Conservation (phyloP, 257 asterid species). For the Petunia axillaris region DNA sequence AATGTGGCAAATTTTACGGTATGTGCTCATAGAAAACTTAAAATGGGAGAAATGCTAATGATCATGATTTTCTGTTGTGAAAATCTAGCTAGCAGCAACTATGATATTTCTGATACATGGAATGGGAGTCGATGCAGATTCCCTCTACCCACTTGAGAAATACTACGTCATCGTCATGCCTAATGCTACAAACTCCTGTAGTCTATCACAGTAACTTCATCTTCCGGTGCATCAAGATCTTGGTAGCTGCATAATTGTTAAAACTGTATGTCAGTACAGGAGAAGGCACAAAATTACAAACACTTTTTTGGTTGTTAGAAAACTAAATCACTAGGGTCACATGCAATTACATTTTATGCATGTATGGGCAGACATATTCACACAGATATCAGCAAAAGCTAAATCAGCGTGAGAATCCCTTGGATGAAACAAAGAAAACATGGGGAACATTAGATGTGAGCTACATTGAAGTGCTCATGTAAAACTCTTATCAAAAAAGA, state of each 20-base stretch:
- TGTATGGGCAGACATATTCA: neutral
- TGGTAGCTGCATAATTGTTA: conserved; percentile 69
- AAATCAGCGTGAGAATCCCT: neutral
- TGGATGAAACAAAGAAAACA: neutral
- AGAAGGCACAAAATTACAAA: neutral
- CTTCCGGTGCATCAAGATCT: conserved; percentile 99
- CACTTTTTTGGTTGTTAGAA: too few species aligned
- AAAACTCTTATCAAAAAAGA: neutral
- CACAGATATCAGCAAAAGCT: neutral
- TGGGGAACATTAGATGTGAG: neutral
- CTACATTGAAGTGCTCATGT: neutral
- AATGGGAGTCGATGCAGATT: conserved; percentile 7
- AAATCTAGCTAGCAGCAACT: too few species aligned
- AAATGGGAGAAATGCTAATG: too few species aligned
- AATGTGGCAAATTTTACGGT: too few species aligned
- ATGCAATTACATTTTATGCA: neutral
- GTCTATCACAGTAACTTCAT: conserved; percentile 95
- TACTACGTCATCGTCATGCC: conserved; percentile 6
- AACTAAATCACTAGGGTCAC: too few species aligned
- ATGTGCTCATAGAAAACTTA: too few species aligned
- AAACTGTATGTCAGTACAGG: conserved; percentile 25
- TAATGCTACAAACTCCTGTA: conserved; percentile 83
- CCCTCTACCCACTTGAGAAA: conserved; percentile 15
- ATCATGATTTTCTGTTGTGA: too few species aligned
- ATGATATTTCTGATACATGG: too few species aligned